Evolutionary conservation across 2,329 filamentous ascomycete genomes (phyloP), one percentile per base, ranked within the genome.

Genomic region (Cladosporium sp.): DNA sequence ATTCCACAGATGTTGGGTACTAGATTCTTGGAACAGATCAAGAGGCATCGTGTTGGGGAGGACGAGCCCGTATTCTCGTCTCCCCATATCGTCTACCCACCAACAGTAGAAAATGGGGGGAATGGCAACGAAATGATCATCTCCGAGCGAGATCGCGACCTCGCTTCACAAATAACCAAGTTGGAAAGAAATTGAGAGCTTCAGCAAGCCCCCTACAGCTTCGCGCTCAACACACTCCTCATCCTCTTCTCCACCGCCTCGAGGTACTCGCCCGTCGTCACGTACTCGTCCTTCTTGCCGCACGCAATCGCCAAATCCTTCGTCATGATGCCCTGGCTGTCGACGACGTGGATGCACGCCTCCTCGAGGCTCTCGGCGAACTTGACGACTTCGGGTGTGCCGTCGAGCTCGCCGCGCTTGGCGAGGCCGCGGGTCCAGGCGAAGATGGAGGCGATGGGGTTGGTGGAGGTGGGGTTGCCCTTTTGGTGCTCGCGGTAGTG

Each of bases 401-500:
- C 83, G 81, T 99, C 95, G 71, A 99, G 88, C 83, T 92, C 90
- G 74, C 95, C 95, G 74, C 95, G 91, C 86, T 97, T 95, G 73
- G 92, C 83, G 57, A 99, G 88, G 75, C 95, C 95, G 67, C 95
- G 91, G 67, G 95, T 98, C 95, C 95, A 99, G 75, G 95, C 95
- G 80, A 98, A 99, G 84, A 99, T 98, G 78, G 92, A 96, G 69
- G 95, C 95, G 75, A 98, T 98, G 67, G 95, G 95, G 88, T 99
- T 98, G 72, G 95, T 99, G 53, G 93, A 97, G 65, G 95, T 99
- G 82, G 97, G 92, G 74, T 89, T 89, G 78, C 95, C 95, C 86
- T 97, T 97, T 83, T 98, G 95, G 86, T 98, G 91, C 85, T 98
- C 94, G 78, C 95, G 92, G 88, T 93, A 98, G 86, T 98, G 95